Base-by-base conservation (phyloP, 768 basidiomycete species). In the Cystobasidium ongulense region DNA sequence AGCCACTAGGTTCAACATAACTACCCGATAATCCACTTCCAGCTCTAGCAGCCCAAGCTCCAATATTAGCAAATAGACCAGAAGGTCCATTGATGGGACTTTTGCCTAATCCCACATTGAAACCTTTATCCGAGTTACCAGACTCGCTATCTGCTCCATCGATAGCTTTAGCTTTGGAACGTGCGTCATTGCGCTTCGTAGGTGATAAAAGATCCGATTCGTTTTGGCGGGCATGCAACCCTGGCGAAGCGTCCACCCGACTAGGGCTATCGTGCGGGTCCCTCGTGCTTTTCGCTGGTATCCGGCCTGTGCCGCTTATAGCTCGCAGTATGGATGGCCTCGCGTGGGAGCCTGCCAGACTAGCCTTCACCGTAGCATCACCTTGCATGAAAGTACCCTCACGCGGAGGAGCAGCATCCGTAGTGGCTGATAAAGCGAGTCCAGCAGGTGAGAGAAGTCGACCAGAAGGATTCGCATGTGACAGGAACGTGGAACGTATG, bases 401-500 rank as follows among this genome's bases (percentile, higher is more conserved):
- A 2, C 36, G 59, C 17, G 31, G 17, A 33, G 59, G 2, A 15
- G 31, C 5, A 2, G 59, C 2, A 38, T 38, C 38, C 17, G 65
- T 31, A 13, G 65, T 52, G 18, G 66, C 31, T 27, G 73, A 74
- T 25, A 74, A 29, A 1, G 73, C 65, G 15, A 74, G 33, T 11
- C 70, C 53, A 29, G 74, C 74, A 15, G 74, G 74, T 8, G 71
- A 61, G 1, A 74, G 54, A 17, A 59, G 73, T 63, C 70, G n/a
- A 7, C 61, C 57, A 27, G 73, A 25, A 36, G 68, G 67, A 50
- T 75, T 76, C 0, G 75, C 78, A 33, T 82, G 81, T 36, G 82
- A 84, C 74, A 87, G 82, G 81, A 90, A 95, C 0, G 91, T 91
- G 2, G 91, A 89, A 75, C 88, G 90, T 74, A 97, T 92, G 1